Evolutionary conservation across 176 grass and related monocot genomes (phyloP).

Genomic region (Paspalum vaginatum): DNA sequence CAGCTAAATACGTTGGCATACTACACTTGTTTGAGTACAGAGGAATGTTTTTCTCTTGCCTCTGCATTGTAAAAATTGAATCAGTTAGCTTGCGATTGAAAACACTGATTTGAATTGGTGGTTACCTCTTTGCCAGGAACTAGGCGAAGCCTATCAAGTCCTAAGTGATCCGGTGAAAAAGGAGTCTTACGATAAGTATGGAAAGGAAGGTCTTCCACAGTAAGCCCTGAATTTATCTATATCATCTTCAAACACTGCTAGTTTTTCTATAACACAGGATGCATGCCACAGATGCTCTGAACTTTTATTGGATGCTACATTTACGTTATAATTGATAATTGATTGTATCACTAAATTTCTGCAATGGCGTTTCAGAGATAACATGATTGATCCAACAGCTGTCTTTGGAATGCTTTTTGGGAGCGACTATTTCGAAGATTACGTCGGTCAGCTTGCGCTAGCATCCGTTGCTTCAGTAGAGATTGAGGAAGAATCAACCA

Average conservation of each 20-base stretch:
- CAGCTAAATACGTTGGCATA: background rate
- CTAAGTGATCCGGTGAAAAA: constrained; percentile 82
- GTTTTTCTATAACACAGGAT: background rate
- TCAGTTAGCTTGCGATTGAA: background rate
- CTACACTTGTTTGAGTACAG: background rate
- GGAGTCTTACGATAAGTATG: constrained; percentile 79
- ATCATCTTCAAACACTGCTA: background rate
- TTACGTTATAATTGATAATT: background rate
- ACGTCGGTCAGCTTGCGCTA: constrained; percentile 71
- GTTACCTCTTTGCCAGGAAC: constrained; percentile 57
- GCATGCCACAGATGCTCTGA: background rate
- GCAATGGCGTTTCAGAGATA: constrained; percentile 45
- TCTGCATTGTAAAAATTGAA: background rate
- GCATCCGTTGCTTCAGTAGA: constrained; percentile 69
- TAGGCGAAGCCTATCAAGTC: constrained; percentile 96
- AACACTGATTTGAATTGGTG: constrained; percentile 20
- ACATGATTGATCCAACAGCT: constrained; percentile 69
- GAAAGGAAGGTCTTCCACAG: constrained; percentile 78
- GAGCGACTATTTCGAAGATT: constrained; percentile 79
- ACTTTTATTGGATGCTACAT: background rate
- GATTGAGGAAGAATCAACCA: constrained; percentile 57
- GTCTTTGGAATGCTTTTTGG: constrained; percentile 88
- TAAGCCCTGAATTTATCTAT: constrained; percentile 54
- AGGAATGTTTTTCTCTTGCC: background rate
- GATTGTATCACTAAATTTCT: background rate